Evolutionary conservation across 2,329 filamentous ascomycete genomes (phyloP), one percentile per base, ranked within the genome.

Genomic region (Tolypocladium ophioglossoides): DNA sequence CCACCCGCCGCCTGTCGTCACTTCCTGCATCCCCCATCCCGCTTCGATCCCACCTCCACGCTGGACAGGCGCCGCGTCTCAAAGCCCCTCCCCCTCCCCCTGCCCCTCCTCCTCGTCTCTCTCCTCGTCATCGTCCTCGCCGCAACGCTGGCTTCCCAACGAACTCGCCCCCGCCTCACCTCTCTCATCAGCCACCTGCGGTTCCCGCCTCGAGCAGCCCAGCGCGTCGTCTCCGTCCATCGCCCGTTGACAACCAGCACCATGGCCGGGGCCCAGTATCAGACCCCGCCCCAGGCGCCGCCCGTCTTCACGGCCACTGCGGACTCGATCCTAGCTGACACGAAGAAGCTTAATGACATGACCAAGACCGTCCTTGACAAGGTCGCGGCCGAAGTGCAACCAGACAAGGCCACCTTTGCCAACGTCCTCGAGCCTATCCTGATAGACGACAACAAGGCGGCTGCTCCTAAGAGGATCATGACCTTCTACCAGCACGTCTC

Each of bases 401-500:
- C 71, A 11, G 72, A 74, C 55, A 72, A 76, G 56, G 76, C 78
- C 27, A 78, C 71, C n/a, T 83, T 82, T 61, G 69, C 72, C 52
- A 74, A 76, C n/a, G 76, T 80, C 51, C 66, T 82, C 51, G 72
- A 76, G 34, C 90, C 90, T 20, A 84, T 94, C 65, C 83, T 87
- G 32, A 75, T 83, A 51, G 87, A 88, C 63, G 86, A 91, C 72
- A 87, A 91, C 68, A 65, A 75, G 44, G 75, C 79, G 60, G 74
- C 76, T 1, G 74, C 87, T 30, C 75, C 78, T 57, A 72, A 77
- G 50, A 78, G 84, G 56, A 91, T 91, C 59, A 72, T 91, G 52
- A 83, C 84, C 59, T 91, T 94, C 72, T 92, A 91, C 69, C 86
- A 91, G 65, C 84, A 88, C 59, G 86, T 92, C 4, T 90, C 86